Conservation (phyloP, 768 basidiomycete species). For the Tylopilus sp. region DNA sequence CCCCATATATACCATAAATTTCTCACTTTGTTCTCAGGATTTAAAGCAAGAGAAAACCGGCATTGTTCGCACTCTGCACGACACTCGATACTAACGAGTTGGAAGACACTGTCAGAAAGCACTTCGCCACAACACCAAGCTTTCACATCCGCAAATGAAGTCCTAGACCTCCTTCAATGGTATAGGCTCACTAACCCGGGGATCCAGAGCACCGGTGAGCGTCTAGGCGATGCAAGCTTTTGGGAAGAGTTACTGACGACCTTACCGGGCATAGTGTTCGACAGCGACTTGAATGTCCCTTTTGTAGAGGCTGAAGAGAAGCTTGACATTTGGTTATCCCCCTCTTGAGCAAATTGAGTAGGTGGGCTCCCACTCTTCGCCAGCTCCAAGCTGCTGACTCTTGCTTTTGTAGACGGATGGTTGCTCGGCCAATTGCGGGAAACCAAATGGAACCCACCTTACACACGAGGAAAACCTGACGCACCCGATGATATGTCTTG, state of each 20-base stretch:
- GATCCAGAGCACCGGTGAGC: conserved; percentile 45
- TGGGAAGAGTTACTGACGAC: not conserved
- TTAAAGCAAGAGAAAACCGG: conserved; percentile 47
- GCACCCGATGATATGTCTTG: conserved; percentile 43
- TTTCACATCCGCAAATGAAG: conserved; percentile 54
- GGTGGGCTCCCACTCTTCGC: conserved; percentile 33
- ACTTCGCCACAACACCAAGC: conserved; percentile 52
- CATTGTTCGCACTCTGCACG: conserved; percentile 46
- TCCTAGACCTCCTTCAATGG: conserved; percentile 61
- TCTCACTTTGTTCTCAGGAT: conserved; percentile 39
- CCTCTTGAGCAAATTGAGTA: conserved; percentile 44
- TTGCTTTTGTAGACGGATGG: conserved; percentile 35
- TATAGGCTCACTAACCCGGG: conserved; percentile 60
- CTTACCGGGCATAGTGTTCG: conserved; percentile 40
- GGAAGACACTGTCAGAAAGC: conserved; percentile 43
- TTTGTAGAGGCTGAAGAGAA: conserved; percentile 51
- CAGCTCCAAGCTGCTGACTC: not conserved
- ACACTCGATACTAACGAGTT: conserved; percentile 49
- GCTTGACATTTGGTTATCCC: conserved; percentile 39
- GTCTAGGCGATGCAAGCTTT: not conserved
- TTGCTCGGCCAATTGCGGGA: conserved; percentile 49
- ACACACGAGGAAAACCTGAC: conserved; percentile 60
- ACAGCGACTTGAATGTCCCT: conserved; percentile 39
- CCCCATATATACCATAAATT: conserved; percentile 11
- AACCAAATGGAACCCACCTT: conserved; percentile 38